Base-by-base conservation (phyloP, 2,329 filamentous ascomycete genomes). In the Cercospora sp. region DNA sequence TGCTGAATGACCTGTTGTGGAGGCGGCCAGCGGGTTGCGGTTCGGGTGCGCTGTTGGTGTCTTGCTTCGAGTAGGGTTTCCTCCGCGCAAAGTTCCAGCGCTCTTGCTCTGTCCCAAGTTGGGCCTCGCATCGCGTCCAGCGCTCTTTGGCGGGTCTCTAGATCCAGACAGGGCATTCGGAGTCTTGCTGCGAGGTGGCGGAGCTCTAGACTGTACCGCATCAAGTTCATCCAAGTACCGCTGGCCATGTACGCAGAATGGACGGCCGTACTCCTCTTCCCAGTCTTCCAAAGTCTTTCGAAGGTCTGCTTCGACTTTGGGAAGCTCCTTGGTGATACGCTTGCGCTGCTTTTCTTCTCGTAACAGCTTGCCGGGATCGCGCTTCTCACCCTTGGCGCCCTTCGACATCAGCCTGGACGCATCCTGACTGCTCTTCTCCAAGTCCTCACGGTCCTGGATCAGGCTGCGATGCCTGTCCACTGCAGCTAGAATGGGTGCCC, bases 281-380 rank as follows among this genome's bases (percentile, higher is more conserved):
- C 93, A 99, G 57, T 86, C 83, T 77, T 94, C 91, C 30, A 99
- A 85, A n/a, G 87, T 85, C 78, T 90, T 94, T 72, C 88, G 87
- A 67, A 99, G 82, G n/a, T 98, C 93, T 0, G 86, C 86, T 67
- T 94, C 90, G 53, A 99, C 86, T 82, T 97, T 98, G 65, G 95
- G 95, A 31, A 99, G 84, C 77, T 99, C 95, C 80, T 98, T 99
- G 28, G 94, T 87, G 70, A 99, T 97, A 67, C 94, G 88, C 87
- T 99, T 99, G 68, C 95, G 89, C 92, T 97, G 97, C 86, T 98
- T 99, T 82, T 99, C 95, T 78, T 99, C 95, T 31, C 95, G 88
- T 63, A 99, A 84, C 16, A 99, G 85, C 81, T 97, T 95, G 61
- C 93, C 94, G 2, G 95, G 95, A 77, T 99, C 95, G 71, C 96